Conservation (phyloP, 2,329 filamentous ascomycete species). For the Ophiostoma sp. region DNA sequence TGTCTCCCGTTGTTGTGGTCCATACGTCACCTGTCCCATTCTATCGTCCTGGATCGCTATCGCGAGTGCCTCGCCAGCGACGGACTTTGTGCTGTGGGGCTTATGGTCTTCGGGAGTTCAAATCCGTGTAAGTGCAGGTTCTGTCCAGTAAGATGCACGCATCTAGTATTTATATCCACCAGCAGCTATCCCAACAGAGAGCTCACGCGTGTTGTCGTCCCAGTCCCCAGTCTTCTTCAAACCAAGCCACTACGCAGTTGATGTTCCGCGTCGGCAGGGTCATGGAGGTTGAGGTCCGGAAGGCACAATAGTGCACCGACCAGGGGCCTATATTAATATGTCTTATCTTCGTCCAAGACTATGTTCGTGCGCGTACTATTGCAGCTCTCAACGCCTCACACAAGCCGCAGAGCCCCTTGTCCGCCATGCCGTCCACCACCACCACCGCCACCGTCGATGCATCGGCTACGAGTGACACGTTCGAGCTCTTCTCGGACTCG, state of each 20-base stretch:
- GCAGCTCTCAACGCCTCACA: neutral
- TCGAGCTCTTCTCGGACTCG: neutral
- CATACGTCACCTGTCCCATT: neutral
- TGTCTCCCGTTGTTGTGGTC: neutral
- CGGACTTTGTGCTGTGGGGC: neutral
- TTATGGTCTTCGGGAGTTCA: neutral
- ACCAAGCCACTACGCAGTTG: conserved; percentile 1
- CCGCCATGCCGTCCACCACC: neutral
- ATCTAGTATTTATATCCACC: neutral
- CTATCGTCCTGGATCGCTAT: neutral
- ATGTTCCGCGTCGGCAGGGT: neutral
- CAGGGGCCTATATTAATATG: conserved; percentile 2
- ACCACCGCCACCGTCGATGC: neutral
- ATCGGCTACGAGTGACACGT: neutral
- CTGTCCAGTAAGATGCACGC: neutral
- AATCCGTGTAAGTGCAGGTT: neutral
- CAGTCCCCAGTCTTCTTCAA: neutral
- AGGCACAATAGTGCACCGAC: neutral
- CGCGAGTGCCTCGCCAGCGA: neutral
- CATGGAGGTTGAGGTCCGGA: neutral
- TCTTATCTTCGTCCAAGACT: neutral
- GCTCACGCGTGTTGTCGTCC: neutral
- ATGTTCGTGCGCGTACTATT: too few species aligned
- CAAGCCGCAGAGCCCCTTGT: neutral
- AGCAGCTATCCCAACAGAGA: neutral